phyloP scores from a whole-genome alignment of 2,329 filamentous ascomycete species.

The Neofusicoccum cordaticola region DNA sequence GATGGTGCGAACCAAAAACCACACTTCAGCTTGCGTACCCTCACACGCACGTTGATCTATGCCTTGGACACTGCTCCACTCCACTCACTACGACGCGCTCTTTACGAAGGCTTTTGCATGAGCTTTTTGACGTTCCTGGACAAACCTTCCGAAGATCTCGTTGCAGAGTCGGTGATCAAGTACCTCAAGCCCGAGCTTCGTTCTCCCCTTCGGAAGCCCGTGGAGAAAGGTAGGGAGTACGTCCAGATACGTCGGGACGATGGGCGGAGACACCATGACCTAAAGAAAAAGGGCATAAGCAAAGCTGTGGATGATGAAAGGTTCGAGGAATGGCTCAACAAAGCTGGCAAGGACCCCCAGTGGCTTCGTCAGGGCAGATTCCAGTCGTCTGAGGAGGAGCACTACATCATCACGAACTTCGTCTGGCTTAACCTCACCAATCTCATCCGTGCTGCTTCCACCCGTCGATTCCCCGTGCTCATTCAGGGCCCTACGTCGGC shows the following conservation, averaged over 20 bases:
- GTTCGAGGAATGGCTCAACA: slow-evolving; percentile 17
- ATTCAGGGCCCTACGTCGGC: slow-evolving; percentile 96
- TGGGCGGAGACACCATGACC: not conserved
- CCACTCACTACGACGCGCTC: slow-evolving; percentile 79
- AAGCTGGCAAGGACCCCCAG: slow-evolving; percentile 68
- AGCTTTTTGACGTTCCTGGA: slow-evolving; percentile 90
- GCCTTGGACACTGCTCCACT: slow-evolving; percentile 78
- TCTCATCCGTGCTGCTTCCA: slow-evolving; percentile 88
- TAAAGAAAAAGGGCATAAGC: slow-evolving; percentile 12
- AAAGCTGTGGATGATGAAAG: slow-evolving; percentile 10
- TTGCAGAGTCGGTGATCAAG: slow-evolving; percentile 76
- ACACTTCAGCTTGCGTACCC: slow-evolving; percentile 91
- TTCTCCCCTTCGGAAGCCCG: slow-evolving; percentile 73
- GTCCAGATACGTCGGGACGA: slow-evolving; percentile 50
- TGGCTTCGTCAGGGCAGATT: slow-evolving; percentile 80
- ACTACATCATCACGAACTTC: slow-evolving; percentile 96
- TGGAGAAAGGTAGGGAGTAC: slow-evolving; percentile 69
- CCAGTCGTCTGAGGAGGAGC: slow-evolving; percentile 66
- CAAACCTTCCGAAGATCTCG: slow-evolving; percentile 72
- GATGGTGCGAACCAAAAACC: slow-evolving; percentile 95
- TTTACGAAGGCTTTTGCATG: slow-evolving; percentile 98
- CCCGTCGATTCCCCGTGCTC: slow-evolving; percentile 84
- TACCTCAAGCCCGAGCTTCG: slow-evolving; percentile 75
- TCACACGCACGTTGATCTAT: slow-evolving; percentile 87
- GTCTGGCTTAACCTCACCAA: slow-evolving; percentile 94